A percentile compares a stretch with the other conserved stretches of the same genome.
Conservation (phyloP, 2,329 filamentous ascomycete species). For the Penicillium sp. region DNA sequence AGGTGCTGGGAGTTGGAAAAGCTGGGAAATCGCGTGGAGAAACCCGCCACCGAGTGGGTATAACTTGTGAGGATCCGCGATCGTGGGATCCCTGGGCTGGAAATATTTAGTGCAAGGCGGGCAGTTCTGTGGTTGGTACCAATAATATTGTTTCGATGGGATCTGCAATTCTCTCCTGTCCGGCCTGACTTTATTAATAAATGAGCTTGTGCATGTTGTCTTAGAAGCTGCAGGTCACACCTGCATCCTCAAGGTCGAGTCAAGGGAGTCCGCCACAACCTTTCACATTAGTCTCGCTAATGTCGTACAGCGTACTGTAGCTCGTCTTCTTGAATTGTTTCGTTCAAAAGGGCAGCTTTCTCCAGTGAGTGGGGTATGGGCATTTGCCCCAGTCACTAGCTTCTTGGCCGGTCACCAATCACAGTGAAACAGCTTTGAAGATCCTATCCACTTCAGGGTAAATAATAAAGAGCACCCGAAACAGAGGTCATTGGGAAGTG, state of each 20-base stretch:
- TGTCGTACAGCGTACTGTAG: not conserved
- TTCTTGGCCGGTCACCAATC: not conserved
- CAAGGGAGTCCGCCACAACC: not conserved
- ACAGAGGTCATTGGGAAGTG: not conserved
- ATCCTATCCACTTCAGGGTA: not conserved
- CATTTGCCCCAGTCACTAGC: not conserved
- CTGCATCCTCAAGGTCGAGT: not conserved
- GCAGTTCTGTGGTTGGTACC: not conserved
- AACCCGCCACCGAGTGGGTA: not conserved
- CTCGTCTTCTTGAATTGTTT: not conserved
- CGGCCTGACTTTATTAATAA: not conserved
- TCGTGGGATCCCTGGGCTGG: not conserved
- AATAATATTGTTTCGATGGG: not conserved
- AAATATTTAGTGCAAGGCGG: not conserved
- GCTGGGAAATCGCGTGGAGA: slow-evolving; percentile 2
- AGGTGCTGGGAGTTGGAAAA: not conserved
- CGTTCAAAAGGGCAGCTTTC: not conserved
- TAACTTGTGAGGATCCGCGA: not conserved
- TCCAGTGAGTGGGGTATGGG: not conserved
- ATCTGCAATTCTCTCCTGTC: not conserved
- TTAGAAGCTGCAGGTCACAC: not conserved
- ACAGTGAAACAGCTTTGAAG: not conserved
- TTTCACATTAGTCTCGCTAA: not conserved
- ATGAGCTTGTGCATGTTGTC: not conserved
- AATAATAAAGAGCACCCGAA: not conserved